phyloP scores from a whole-genome alignment of 768 basidiomycete genomes.

The Tulasnella sp. region DNA sequence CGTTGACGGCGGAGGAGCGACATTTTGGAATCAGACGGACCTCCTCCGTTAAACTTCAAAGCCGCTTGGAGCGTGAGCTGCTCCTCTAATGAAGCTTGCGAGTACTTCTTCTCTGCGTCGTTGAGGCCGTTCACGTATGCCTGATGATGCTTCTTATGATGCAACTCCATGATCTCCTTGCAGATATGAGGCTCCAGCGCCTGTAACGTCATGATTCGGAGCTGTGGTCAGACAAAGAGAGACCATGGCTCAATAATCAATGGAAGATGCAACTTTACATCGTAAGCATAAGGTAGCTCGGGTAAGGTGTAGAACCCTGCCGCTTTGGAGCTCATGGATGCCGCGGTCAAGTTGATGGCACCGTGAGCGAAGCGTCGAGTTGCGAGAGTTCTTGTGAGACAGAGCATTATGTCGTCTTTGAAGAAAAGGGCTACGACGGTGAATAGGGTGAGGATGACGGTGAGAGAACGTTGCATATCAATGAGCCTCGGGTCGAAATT shows the following conservation, averaged over 20 bases:
- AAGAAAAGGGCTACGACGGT: not conserved
- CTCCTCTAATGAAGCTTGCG: constrained; percentile 46
- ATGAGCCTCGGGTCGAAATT: not conserved
- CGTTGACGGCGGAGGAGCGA: too few relatives aligned
- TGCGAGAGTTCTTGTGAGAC: constrained; percentile 34
- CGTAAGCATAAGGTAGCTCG: constrained; percentile 65
- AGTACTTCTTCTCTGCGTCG: constrained; percentile 77
- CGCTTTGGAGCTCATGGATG: constrained; percentile 21
- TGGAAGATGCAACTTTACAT: constrained; percentile 41
- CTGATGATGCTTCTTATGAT: constrained; percentile 74
- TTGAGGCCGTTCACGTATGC: constrained; percentile 93
- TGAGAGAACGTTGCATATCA: not conserved
- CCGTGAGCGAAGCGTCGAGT: constrained; percentile 36
- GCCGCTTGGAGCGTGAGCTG: constrained; percentile 80
- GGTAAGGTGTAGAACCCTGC: constrained; percentile 63
- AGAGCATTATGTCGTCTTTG: constrained; percentile 34
- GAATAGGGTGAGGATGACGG: not conserved
- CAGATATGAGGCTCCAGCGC: constrained; percentile 91
- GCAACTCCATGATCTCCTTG: constrained; percentile 84
- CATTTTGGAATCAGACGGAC: constrained; percentile 28
- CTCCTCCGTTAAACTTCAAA: constrained; percentile 97
- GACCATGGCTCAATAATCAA: too few relatives aligned
- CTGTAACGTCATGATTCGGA: too few relatives aligned
- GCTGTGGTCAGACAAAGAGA: too few relatives aligned
- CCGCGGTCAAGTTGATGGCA: constrained; percentile 33